Evolutionary conservation across 2,329 filamentous ascomycete genomes (phyloP), one percentile per base, ranked within the genome.

Genomic region (Cladosporium austrohemisphaericum): DNA sequence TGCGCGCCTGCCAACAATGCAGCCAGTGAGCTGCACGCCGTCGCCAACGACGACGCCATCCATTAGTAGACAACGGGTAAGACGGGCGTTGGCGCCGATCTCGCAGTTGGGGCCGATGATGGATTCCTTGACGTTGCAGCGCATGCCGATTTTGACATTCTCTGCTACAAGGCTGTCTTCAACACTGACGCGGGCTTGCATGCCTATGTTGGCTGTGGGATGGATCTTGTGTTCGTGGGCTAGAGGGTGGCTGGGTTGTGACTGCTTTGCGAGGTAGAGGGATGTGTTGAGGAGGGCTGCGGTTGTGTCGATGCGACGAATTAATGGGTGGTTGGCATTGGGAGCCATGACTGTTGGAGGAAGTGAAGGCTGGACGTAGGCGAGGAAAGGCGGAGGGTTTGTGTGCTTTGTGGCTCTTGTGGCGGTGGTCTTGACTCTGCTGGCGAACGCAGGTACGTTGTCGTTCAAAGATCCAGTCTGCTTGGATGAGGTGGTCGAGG

Each of bases 41-140:
- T 88, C 86, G 11, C 88, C 91, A 10, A 98, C 78, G 6, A 88
- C 83, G 1, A 88, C 91, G 3, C 88, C 88, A 53, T 97, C 92
- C 89, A 97, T 96, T 16, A 97, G 72, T 40, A 97, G 70, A 68
- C 92, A 97, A 56, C 91, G 81, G n/a, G 83, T 84, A 36, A 98
- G 71, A 57, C 91, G 87, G 23, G 86, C 89, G n/a, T 90, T 89
- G 58, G 85, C 83, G 54, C 84, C 83, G 56, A 98, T 92, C 60
- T 87, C 85, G 66, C 89, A 95, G 59, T 88, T 89, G 4, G 88
- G 82, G 2, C 93, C 93, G 32, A 98, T 81, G 23, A 96, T 88
- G 29, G 78, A 86, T 68, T 95, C 89, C 68, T 95, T 96, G 71
- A 98, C 86, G n/a, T 90, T 86, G 19, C 83, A 85, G 66, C 92